phyloP scores from a whole-genome alignment of 805 yeast genomes.

The Suhomyces sp. region DNA sequence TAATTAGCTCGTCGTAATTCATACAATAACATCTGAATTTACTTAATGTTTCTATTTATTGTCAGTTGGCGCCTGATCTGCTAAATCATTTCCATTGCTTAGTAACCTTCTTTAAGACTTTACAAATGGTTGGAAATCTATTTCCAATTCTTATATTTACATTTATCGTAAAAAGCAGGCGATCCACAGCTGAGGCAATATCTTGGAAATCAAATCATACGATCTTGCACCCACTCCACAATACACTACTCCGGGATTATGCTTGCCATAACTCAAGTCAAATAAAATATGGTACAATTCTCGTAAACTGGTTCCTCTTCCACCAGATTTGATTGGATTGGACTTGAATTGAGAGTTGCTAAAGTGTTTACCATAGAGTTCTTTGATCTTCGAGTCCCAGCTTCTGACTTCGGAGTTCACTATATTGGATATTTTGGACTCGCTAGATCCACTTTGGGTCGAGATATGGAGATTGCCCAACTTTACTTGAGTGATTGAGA shows the following conservation, averaged over 20 bases:
- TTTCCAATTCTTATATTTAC: too few relatives aligned
- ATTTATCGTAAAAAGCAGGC: conserved; percentile 17
- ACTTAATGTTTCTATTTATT: too few relatives aligned
- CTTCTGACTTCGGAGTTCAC: conserved; percentile 36
- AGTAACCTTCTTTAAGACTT: too few relatives aligned
- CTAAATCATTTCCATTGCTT: too few relatives aligned
- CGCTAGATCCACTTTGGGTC: conserved; percentile 16
- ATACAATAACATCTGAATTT: too few relatives aligned
- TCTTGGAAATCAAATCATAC: conserved; percentile 31
- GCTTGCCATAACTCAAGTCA: conserved; percentile 31
- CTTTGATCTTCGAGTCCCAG: conserved; percentile 36
- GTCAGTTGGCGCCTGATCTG: too few relatives aligned
- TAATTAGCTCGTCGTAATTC: too few relatives aligned
- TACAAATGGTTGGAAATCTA: too few relatives aligned
- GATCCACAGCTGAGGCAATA: conserved; percentile 31
- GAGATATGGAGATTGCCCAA: conserved; percentile 39
- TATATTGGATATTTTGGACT: conserved; percentile 22
- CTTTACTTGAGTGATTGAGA: conserved; percentile 38
- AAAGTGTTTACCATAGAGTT: conserved; percentile 31
- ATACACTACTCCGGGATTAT: conserved; percentile 32
- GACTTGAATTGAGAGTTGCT: conserved; percentile 28
- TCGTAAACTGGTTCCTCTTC: conserved; percentile 30
- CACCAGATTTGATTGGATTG: conserved; percentile 27
- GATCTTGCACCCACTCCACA: conserved; percentile 43
- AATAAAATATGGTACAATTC: conserved; percentile 39